phyloP scores from a whole-genome alignment of 2,329 filamentous ascomycete genomes.

The Talaromyces sp. region DNA sequence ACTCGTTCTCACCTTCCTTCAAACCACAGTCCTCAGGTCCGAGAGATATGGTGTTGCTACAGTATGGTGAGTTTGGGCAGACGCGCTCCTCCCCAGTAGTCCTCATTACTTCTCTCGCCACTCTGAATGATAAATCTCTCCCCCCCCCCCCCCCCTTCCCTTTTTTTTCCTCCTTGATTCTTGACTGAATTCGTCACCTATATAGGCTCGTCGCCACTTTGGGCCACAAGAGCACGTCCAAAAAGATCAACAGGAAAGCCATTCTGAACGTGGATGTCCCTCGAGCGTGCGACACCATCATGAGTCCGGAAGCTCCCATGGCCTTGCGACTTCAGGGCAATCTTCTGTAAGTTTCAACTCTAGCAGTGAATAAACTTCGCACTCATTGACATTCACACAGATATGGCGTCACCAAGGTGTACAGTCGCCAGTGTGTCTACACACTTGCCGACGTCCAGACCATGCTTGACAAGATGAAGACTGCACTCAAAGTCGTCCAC shows the following conservation, averaged over 20 bases:
- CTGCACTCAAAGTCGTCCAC: constrained; percentile 60
- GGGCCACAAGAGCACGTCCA: constrained; percentile 67
- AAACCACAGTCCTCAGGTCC: constrained; percentile 67
- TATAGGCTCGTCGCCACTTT: constrained; percentile 86
- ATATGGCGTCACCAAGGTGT: constrained; percentile 81
- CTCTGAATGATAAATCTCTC: not conserved
- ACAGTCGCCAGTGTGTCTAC: constrained; percentile 82
- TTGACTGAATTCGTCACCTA: not conserved
- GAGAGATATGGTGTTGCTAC: constrained; percentile 90
- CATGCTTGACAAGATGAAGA: constrained; percentile 69
- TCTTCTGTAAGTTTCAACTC: constrained; percentile 61
- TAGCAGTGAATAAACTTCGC: no score
- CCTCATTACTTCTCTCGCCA: not conserved
- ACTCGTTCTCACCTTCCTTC: constrained; percentile 13
- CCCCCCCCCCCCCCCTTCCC: no score
- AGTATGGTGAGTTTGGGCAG: constrained; percentile 68
- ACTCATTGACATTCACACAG: constrained; percentile 33
- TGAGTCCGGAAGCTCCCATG: constrained; percentile 79
- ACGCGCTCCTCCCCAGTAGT: constrained; percentile 5
- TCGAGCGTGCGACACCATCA: constrained; percentile 85
- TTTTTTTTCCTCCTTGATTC: not conserved
- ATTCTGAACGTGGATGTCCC: constrained; percentile 85
- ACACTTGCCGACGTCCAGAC: constrained; percentile 77
- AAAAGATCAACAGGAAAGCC: constrained; percentile 76
- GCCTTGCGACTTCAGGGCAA: constrained; percentile 87